These are phyloP conservation scores for Herpetomonas muscarum DNA, from an alignment of 208 protist genomes.

Conservation along the genomic window DNA sequence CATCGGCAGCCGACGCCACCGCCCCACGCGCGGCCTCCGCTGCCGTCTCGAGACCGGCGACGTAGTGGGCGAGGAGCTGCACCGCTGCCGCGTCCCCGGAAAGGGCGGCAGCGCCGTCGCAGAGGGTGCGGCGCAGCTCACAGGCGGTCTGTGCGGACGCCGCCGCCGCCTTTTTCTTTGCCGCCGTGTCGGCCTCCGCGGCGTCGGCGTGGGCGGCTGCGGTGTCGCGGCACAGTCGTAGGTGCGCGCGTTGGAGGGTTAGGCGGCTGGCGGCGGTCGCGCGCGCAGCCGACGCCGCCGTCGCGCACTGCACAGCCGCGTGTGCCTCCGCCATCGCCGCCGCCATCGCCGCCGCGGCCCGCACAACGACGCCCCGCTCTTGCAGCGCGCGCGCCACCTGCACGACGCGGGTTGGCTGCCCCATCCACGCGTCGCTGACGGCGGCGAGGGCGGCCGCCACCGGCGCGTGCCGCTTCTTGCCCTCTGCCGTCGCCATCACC, in stretches of 20 bases:
- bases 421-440: slow-evolving; percentile 29
- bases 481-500: slow-evolving; percentile 17
- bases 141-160: slow-evolving; percentile 15
- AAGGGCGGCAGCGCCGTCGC: too few species aligned
- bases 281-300: background rate
- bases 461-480: slow-evolving; percentile 12
- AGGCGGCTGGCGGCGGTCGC: background rate
- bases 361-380: slow-evolving; percentile 24
- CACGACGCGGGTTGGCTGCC: slow-evolving; percentile 34
- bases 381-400: slow-evolving; percentile 42
- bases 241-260: background rate
- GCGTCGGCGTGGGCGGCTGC: background rate
- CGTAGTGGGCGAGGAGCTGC: too few species aligned
- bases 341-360: slow-evolving; percentile 14
- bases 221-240: background rate
- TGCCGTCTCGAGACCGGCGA: background rate
- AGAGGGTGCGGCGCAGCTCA: too few species aligned
- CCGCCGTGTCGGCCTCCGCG: slow-evolving; percentile 3
- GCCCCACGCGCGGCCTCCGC: slow-evolving; percentile 3
- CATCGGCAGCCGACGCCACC: too few species aligned
- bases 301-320: background rate
- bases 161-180: slow-evolving; percentile 8
- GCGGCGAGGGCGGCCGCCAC: slow-evolving; percentile 27
- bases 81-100: too few species aligned
- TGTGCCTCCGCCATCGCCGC: background rate